Base-by-base conservation (phyloP, 176 grass and related monocot species). In the Otatea glauca region DNA sequence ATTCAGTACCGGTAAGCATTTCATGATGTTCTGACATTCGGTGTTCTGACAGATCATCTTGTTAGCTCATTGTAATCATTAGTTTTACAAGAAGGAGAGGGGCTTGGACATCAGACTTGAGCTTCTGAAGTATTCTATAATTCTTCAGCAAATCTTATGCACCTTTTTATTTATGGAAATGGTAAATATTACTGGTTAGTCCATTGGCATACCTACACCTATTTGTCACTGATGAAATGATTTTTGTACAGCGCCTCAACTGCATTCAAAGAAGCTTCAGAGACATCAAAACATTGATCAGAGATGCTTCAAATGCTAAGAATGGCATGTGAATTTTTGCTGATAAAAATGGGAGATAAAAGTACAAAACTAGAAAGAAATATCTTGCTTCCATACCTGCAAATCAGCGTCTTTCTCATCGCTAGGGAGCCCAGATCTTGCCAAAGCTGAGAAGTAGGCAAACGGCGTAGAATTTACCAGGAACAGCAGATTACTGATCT, bases 61-160 rank as follows among this genome's bases (percentile, higher is more conserved):
- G 27, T 32, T 29, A 29, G 29, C 29, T 29, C 29, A 29, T 29
- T 29, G 29, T 29, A 29, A 29, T 29, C 0, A 29, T 29, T 29
- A 29, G 1, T 29, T 29, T 29, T 29, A 29, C 29, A 1, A 29
- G 1, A 98, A 92, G 89, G 90, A 75, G 68, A 93, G 87, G 83
- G 91, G 93, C 49, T 63, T 98, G 65, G 89, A 98, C 85, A 94
- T 92, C 66, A 98, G 91, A 78, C 71, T 81, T 80, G 93, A 95
- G 64, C 91, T 98, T 72, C 54, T 97, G 63, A 95, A 91, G 89
- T 94, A 95, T 78, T 98, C 0, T 70, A 94, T 24, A 92, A 90
- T 53, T 98, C 95, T 94, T 98, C 96, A 29, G 89, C 96, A 65
- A 98, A 98, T 58, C 74, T 98, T 83, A 98, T 98, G 96, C 91